Conservation (phyloP, 805 yeast genomes). For the Candida sanyiensis region DNA sequence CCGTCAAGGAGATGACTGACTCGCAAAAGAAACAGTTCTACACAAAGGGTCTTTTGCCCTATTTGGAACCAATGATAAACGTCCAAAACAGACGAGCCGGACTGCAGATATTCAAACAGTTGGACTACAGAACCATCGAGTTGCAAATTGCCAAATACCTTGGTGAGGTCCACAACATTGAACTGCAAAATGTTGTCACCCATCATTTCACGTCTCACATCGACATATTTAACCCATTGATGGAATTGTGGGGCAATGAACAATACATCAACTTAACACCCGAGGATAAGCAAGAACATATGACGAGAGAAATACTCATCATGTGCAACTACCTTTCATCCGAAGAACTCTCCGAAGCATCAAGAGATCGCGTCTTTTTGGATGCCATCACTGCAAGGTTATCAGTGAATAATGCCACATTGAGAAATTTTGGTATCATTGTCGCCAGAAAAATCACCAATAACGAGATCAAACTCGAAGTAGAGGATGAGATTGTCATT, state of each 20-base stretch:
- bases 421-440: constrained; percentile 49
- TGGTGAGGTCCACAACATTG: constrained; percentile 8
- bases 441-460: constrained; percentile 45
- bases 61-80: constrained; percentile 10
- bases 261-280: constrained; percentile 36
- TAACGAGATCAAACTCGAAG: constrained; percentile 26
- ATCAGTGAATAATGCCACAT: constrained; percentile 39
- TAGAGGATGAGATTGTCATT: constrained; percentile 20
- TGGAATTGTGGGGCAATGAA: constrained; percentile 34
- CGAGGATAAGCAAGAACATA: constrained; percentile 37
- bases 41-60: constrained; percentile 17
- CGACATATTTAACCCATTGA: constrained; percentile 9
- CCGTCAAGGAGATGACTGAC: constrained; percentile 7
- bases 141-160: constrained; percentile 3
- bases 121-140: constrained; percentile 11
- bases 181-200: constrained; percentile 14
- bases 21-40: constrained; percentile 18
- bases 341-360: constrained; percentile 25
- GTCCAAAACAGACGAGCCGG: constrained; percentile 9
- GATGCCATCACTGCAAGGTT: constrained; percentile 48
- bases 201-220: constrained; percentile 8
- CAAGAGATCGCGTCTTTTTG: constrained; percentile 37
- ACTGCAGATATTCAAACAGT: constrained; percentile 10
- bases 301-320: constrained; percentile 44
- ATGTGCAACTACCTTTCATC: constrained; percentile 25